Evolutionary conservation across 2,329 filamentous ascomycete species (phyloP).

Genomic region (Tolypocladium nubicola): DNA sequence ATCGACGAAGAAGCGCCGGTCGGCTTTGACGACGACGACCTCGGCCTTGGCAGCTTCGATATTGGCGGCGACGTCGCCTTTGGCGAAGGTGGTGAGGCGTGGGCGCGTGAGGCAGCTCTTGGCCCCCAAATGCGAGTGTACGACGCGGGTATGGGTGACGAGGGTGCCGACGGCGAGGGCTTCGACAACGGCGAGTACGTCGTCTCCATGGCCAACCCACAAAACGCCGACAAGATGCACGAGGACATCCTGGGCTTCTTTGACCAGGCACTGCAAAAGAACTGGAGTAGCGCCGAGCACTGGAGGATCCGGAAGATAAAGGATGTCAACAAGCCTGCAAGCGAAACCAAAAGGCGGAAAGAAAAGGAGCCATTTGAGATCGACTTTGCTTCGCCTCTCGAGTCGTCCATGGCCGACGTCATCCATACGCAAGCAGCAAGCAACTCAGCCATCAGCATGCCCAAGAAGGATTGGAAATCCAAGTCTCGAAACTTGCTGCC

Average conservation of each 20-base stretch:
- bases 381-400: constrained; percentile 71
- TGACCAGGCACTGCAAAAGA: constrained; percentile 90
- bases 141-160: constrained; percentile 51
- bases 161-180: constrained; percentile 26
- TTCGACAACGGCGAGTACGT: constrained; percentile 58
- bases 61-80: constrained; percentile 69
- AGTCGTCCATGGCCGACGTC: constrained; percentile 57
- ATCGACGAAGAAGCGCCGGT: constrained; percentile 78
- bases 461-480: constrained; percentile 92
- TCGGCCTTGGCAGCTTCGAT: constrained; percentile 61
- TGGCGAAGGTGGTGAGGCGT: constrained; percentile 90
- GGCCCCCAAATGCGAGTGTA: constrained; percentile 80
- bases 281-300: constrained; percentile 96
- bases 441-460: constrained; percentile 71
- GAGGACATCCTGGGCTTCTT: constrained; percentile 98
- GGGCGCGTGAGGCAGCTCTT: constrained; percentile 81
- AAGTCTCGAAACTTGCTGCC: constrained; percentile 88
- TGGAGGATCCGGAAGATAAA: constrained; percentile 97
- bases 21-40: constrained; percentile 64
- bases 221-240: constrained; percentile 59
- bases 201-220: constrained; percentile 63
- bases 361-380: constrained; percentile 97
- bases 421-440: constrained; percentile 75
- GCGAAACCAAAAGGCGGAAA: constrained; percentile 59
- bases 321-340: constrained; percentile 53